Base-by-base conservation (phyloP, 2,329 filamentous ascomycete species). In the Daldinia eschscholtzii region DNA sequence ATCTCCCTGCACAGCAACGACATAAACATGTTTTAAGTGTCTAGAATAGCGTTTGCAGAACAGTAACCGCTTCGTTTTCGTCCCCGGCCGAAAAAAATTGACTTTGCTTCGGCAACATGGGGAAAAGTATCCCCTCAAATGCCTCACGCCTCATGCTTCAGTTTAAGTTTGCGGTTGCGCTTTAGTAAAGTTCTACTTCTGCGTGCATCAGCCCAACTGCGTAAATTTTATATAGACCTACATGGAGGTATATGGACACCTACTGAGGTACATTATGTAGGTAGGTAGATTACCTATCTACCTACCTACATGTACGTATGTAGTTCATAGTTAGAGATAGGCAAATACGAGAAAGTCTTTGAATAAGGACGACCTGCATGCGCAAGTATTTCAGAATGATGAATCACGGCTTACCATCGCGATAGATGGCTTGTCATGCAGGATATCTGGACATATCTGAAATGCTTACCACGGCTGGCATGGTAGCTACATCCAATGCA, bases 81-180 rank as follows among this genome's bases (percentile, higher is more conserved):
- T 58, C 48, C 26, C n/a, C 37, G 37, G 23, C 28, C 37, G 44
- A 42, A n/a, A n/a, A 18, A 48, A 59, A 53, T 68, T 63, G 55
- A 70, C 57, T 68, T 65, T 52, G 44, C 58, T 44, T 68, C 65
- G 65, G 59, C 59, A 64, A 42, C 50, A 52, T 28, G 28, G 56
- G 55, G 15, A 39, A 63, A 65, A 61, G 41, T 44, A 9, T 68
- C 62, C 48, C 65, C 65, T 70, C 65, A 46, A 56, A 37, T 58
- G 52, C 44, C 55, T 64, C 37, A 57, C 59, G 58, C 6, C 6
- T 2, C n/a, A 23, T 23, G 20, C 1, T 2, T 23, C 20, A 23
- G 20, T 41, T 65, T 55, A 68, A 68, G 48, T 57, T 63, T 68
- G 59, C 50, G 30, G 50, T 60, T 60, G 50, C 55, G 61, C 53